Evolutionary conservation across 2,329 filamentous ascomycete genomes (phyloP), one percentile per base, ranked within the genome.

Genomic region (Alternaria gansuensis): DNA sequence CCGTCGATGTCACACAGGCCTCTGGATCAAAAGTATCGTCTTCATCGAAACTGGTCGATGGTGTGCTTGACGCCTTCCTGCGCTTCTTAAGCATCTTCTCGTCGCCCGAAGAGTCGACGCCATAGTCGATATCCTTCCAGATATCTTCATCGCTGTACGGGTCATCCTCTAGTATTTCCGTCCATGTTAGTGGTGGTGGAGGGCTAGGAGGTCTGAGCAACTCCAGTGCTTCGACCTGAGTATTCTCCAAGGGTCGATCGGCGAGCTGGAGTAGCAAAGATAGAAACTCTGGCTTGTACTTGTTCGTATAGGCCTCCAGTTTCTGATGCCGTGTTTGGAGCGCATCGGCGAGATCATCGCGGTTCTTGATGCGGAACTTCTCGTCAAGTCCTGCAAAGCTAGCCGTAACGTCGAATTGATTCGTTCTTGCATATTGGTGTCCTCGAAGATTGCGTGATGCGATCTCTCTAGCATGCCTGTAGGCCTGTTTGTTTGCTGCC

Each of bases 191-290:
- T 13, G 80, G 75, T 2, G 82, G 81, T 4, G 78, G 79, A 1
- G 78, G 72, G 14, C 81, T 79, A 4, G 81, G 75, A 1, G 82
- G 79, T 36, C 81, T 81, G 2, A 90, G 76, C 2, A 79, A 74
- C 17, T 88, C 82, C n/a, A 95, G 79, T 62, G 87, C 84, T 39
- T 85, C 82, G 1, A 94, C 78, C 4, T 81, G 85, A 0, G 91
- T 87, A 51, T 92, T 89, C 51, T 88, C 84, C 0, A 88, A 85
- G 2, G 95, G 94, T 52, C 88, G 85, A 67, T 97, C 89, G 1
- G 94, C 94, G 0, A 98, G 85, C 60, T 92, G 86, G 7, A 98
- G 81, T 10, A 98, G 79, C 0, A 98, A 78, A 49, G 90, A 88
- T 13, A 98, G 80, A 13, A 91, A 83, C 67, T 98, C 95, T 0